These are phyloP conservation scores for Trichoderma sp. DNA, from an alignment of 2,329 filamentous ascomycete species.

Conservation along the genomic window DNA sequence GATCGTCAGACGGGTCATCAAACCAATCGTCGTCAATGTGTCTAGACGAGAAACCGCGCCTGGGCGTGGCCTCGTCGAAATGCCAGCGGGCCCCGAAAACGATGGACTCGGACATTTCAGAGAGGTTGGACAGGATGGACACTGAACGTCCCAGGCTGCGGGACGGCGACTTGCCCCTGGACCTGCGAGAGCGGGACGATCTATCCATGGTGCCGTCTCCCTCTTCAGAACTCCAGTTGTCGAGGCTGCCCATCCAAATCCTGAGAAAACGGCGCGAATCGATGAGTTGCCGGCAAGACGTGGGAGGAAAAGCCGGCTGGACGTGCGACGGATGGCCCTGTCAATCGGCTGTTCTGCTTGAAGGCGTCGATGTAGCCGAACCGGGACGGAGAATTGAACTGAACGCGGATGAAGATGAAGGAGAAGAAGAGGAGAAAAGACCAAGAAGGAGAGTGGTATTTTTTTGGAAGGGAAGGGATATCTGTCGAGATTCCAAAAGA, in stretches of 20 bases:
- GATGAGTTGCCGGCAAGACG: neutral
- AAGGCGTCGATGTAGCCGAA: neutral
- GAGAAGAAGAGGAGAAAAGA: neutral
- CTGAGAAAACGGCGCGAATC: neutral
- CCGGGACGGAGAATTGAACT: neutral
- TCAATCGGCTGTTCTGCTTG: neutral
- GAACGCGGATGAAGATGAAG: neutral
- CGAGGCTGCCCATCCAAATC: slow-evolving; percentile 8
- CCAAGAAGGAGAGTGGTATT: neutral
- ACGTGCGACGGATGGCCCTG: neutral
- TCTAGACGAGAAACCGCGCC: neutral
- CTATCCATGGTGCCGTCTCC: slow-evolving; percentile 46
- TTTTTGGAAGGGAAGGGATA: neutral
- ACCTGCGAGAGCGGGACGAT: slow-evolving; percentile 53
- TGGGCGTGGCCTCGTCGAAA: neutral
- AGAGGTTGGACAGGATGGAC: slow-evolving; percentile 53
- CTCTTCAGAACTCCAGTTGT: slow-evolving; percentile 16
- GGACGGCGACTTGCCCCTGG: slow-evolving; percentile 48
- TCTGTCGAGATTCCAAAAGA: neutral
- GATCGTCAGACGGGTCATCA: slow-evolving; percentile 1
- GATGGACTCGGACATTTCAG: slow-evolving; percentile 31
- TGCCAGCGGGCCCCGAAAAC: neutral
- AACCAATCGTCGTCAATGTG: slow-evolving; percentile 22
- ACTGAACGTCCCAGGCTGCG: slow-evolving; percentile 48
- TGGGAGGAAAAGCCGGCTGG: neutral